phyloP scores from a whole-genome alignment of 2,329 filamentous ascomycete genomes.

The Myotisia sp. region DNA sequence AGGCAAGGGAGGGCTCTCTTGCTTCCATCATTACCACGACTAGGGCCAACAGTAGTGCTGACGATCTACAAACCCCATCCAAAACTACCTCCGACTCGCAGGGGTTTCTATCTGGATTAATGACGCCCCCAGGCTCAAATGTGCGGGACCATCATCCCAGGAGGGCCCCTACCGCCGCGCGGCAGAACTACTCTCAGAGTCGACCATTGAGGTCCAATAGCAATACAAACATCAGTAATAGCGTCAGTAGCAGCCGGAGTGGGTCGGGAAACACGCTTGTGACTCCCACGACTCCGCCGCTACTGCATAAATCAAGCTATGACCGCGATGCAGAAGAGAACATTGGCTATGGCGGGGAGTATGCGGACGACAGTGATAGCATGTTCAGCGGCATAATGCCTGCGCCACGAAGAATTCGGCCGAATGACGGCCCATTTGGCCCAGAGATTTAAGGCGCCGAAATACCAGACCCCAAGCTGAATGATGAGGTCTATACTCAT shows the following conservation, averaged over 20 bases:
- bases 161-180: conserved; percentile 14
- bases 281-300: conserved; percentile 38
- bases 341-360: conserved; percentile 33
- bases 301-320: conserved; percentile 42
- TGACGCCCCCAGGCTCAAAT: conserved; percentile 76
- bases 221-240: too few species aligned
- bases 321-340: conserved; percentile 45
- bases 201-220: conserved; percentile 22
- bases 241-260: conserved; percentile 16
- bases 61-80: conserved; percentile 42
- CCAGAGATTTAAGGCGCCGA: conserved; percentile 10
- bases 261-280: conserved; percentile 19
- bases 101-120: conserved; percentile 59
- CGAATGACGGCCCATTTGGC: conserved; percentile 11
- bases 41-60: conserved; percentile 1
- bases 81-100: conserved; percentile 41
- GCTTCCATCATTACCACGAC: conserved; percentile 36
- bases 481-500: too few species aligned
- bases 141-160: conserved; percentile 35
- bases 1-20: conserved; percentile 39
- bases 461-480: neutral
- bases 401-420: conserved; percentile 1
- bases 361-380: conserved; percentile 38
- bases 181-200: conserved; percentile 19
- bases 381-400: conserved; percentile 19